phyloP scores from a whole-genome alignment of 2,329 filamentous ascomycete species.

The Blastomyces parvus region DNA sequence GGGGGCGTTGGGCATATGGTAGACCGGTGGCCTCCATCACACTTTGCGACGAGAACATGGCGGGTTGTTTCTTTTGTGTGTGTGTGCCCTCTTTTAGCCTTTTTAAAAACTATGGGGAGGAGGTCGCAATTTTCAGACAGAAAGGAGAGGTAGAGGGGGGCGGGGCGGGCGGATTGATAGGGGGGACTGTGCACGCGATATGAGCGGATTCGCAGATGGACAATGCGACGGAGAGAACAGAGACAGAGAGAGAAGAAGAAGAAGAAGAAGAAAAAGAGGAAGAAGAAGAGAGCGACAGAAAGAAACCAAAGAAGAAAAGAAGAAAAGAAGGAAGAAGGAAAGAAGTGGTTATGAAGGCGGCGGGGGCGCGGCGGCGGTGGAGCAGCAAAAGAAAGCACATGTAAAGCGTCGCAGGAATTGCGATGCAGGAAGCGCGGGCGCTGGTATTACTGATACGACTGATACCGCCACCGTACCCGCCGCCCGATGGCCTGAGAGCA shows the following conservation, averaged over 20 bases:
- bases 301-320: not conserved
- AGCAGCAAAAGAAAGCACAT: too few relatives aligned
- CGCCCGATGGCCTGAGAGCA: too few relatives aligned
- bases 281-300: not conserved
- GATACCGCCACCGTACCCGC: too few relatives aligned
- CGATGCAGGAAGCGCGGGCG: too few relatives aligned
- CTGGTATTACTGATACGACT: too few relatives aligned
- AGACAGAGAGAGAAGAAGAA: not conserved
- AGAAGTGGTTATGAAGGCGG: not conserved
- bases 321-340: not conserved
- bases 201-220: not conserved
- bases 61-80: not conserved
- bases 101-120: too few relatives aligned
- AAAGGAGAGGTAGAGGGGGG: not conserved
- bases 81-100: too few relatives aligned
- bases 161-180: not conserved
- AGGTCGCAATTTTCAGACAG: not conserved
- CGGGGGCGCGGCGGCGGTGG: too few relatives aligned
- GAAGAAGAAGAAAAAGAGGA: not conserved
- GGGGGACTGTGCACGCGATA: not conserved
- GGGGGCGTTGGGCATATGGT: constrained; percentile 42
- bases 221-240: not conserved
- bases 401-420: too few relatives aligned
- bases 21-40: constrained; percentile 5
- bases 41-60: constrained; percentile 13